Conservation (phyloP, 805 yeast species). For the Wickerhamiella hasegawae region DNA sequence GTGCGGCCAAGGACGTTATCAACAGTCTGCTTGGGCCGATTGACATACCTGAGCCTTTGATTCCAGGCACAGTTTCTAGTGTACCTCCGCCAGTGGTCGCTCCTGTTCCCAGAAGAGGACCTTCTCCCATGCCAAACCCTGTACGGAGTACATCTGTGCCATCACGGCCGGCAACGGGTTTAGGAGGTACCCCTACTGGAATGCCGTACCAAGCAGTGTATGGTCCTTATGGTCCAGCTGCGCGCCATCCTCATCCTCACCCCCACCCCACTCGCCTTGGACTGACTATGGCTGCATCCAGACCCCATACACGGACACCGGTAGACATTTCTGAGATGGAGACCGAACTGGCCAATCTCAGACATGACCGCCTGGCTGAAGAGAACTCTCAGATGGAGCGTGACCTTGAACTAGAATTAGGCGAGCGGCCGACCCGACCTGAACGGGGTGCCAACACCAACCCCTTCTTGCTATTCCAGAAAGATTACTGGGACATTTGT, state of each 20-base stretch:
- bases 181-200: too few species aligned
- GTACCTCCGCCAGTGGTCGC: too few species aligned
- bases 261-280: too few species aligned
- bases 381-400: slow-evolving; percentile 22
- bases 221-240: too few species aligned
- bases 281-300: too few species aligned
- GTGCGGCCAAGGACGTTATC: slow-evolving; percentile 27
- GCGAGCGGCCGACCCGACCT: slow-evolving; percentile 24
- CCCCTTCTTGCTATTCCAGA: slow-evolving; percentile 27
- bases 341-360: slow-evolving; percentile 15
- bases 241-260: too few species aligned
- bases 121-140: too few species aligned
- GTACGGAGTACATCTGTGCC: too few species aligned
- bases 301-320: neutral
- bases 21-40: slow-evolving; percentile 26
- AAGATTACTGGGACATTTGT: slow-evolving; percentile 27
- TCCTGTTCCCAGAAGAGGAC: neutral
- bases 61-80: too few species aligned
- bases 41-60: slow-evolving; percentile 24
- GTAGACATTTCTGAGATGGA: slow-evolving; percentile 11
- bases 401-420: slow-evolving; percentile 23
- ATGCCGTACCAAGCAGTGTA: too few species aligned
- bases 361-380: slow-evolving; percentile 16
- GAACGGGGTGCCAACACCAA: slow-evolving; percentile 24
- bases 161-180: too few species aligned